phyloP scores from a whole-genome alignment of 257 asterid genomes.

The Solanum pinnatisectum region DNA sequence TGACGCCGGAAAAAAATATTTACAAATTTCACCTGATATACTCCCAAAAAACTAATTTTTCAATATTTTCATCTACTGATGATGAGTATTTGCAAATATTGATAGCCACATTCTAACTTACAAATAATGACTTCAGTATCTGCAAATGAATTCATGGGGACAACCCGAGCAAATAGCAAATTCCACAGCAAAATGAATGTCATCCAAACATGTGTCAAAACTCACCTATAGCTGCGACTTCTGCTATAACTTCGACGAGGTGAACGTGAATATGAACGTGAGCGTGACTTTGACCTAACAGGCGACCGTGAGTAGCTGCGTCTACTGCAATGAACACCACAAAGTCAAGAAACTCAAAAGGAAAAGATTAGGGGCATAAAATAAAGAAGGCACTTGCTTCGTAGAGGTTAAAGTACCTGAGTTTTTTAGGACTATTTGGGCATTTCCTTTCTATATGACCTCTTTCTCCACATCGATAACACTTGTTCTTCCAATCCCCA shows the following conservation, averaged over 20 bases:
- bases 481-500: conserved; percentile 98
- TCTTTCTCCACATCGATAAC: conserved; percentile 94
- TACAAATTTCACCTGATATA: background rate
- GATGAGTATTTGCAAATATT: background rate
- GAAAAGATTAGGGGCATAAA: background rate
- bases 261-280: conserved; percentile 77
- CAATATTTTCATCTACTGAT: background rate
- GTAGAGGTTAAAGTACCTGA: conserved; percentile 26
- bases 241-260: conserved; percentile 82
- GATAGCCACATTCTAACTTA: background rate
- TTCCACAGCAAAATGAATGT: background rate
- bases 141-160: background rate
- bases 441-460: conserved; percentile 94
- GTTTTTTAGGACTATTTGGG: conserved; percentile 86
- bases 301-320: conserved; percentile 75
- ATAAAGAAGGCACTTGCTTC: background rate
- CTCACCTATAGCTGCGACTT: conserved; percentile 31
- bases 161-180: background rate
- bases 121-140: background rate
- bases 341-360: background rate
- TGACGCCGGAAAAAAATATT: background rate
- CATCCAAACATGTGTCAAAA: background rate
- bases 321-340: conserved; percentile 21
- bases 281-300: conserved; percentile 68
- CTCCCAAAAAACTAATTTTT: background rate